A percentile compares a stretch with the other conserved stretches of the same genome.
phyloP scores from a whole-genome alignment of 2,329 filamentous ascomycete species.

The Eutypella sp. region DNA sequence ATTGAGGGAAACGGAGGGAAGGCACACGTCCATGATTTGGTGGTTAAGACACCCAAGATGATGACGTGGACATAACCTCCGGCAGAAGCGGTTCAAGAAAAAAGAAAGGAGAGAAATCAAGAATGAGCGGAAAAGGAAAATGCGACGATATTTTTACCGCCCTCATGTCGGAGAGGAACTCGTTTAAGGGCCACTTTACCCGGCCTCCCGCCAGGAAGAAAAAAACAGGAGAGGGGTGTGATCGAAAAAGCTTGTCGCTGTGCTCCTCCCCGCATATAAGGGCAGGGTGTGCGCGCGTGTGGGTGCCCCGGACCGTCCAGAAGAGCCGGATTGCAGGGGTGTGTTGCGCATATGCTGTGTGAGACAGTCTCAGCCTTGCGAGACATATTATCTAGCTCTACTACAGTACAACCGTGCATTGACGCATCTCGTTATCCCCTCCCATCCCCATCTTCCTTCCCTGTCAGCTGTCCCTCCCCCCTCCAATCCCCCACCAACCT shows the following conservation, averaged over 20 bases:
- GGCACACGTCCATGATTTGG: too few species aligned
- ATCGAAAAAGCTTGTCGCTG: slow-evolving; percentile 3
- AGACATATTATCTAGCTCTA: too few species aligned
- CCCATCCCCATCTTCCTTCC: neutral
- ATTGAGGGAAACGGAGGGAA: neutral
- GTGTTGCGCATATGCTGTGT: slow-evolving; percentile 11
- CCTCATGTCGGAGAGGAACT: too few species aligned
- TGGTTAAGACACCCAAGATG: neutral
- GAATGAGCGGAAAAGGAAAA: neutral
- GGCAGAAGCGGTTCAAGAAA: too few species aligned
- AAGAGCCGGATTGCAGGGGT: slow-evolving; percentile 7
- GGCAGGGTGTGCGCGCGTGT: too few species aligned
- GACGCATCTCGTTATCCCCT: slow-evolving; percentile 6
- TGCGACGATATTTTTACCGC: neutral
- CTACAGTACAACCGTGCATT: too few species aligned
- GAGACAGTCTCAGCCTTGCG: slow-evolving; percentile 23
- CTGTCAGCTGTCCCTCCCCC: too few species aligned
- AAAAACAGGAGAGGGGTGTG: too few species aligned
- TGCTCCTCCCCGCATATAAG: slow-evolving; percentile 15
- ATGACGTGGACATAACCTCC: neutral
- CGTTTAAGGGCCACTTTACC: neutral
- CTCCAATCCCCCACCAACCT: neutral
- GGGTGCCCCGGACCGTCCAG: slow-evolving; percentile 1
- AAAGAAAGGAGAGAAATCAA: too few species aligned
- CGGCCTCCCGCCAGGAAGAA: too few species aligned